Conservation (phyloP, 805 yeast species). For the Blastobotrys chiropterorum region DNA sequence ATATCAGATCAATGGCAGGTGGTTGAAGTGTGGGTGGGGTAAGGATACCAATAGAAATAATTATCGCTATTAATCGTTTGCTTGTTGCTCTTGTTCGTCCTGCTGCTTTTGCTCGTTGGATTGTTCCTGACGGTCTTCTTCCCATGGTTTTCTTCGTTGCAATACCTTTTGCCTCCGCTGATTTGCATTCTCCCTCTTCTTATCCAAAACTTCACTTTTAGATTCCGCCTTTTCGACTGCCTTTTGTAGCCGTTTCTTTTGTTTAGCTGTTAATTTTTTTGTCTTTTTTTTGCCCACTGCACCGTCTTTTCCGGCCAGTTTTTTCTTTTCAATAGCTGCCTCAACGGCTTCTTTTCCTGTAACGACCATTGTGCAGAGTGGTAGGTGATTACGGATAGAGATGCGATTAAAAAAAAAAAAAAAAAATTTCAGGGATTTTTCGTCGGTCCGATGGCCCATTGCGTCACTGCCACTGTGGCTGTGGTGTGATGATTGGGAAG, state of each 20-base stretch:
- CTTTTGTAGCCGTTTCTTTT: slow-evolving; percentile 12
- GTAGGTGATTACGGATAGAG: neutral
- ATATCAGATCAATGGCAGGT: slow-evolving; percentile 59
- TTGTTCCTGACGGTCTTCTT: slow-evolving; percentile 1
- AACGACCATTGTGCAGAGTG: neutral
- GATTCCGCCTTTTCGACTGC: slow-evolving; percentile 20
- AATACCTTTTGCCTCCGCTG: slow-evolving; percentile 22
- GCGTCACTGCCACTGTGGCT: neutral
- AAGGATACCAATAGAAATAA: slow-evolving; percentile 35
- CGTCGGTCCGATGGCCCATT: neutral
- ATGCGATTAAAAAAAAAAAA: neutral
- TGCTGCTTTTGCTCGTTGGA: neutral
- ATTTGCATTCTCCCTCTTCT: slow-evolving; percentile 26
- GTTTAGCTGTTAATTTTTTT: slow-evolving; percentile 17
- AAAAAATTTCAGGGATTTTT: neutral
- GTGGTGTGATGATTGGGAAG: too few relatives aligned
- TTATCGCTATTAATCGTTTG: neutral
- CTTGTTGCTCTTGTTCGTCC: neutral
- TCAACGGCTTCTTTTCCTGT: neutral
- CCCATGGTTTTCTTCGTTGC: slow-evolving; percentile 18
- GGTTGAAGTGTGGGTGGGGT: slow-evolving; percentile 85
- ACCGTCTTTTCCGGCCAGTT: neutral
- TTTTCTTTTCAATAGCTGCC: neutral
- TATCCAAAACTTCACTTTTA: slow-evolving; percentile 23
- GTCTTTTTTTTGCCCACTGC: slow-evolving; percentile 15